These are phyloP conservation scores for Meripilus lineatus DNA, from an alignment of 1,284 basidiomycete species.

Conservation along the genomic window DNA sequence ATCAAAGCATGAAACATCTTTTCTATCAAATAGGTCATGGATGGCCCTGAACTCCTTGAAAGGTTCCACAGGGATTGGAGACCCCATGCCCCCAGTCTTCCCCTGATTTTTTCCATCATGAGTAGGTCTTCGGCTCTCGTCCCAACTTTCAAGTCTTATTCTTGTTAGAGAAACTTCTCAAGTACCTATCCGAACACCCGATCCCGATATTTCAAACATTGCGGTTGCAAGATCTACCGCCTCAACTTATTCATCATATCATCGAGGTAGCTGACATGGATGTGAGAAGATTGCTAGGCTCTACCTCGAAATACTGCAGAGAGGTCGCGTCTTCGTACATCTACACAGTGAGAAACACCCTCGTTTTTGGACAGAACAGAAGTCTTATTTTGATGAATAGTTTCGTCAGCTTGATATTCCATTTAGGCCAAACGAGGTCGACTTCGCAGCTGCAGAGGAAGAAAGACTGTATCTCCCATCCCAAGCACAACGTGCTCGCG, in stretches of 20 bases:
- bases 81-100: not conserved
- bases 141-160: not conserved
- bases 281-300: not conserved
- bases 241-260: constrained; percentile 1
- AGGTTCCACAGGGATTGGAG: not conserved
- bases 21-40: not conserved
- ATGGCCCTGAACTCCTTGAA: not conserved
- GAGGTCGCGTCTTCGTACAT: constrained; percentile 7
- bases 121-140: no score
- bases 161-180: not conserved
- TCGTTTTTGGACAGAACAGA: no score
- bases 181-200: not conserved
- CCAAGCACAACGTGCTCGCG: no score
- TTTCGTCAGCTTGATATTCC: no score
- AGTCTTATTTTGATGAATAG: no score
- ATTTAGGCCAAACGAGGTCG: no score
- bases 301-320: constrained; percentile 2
- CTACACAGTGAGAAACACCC: constrained; percentile 6
- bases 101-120: not conserved
- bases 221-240: not conserved
- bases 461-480: no score
- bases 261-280: not conserved
- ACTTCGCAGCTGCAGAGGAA: no score
- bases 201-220: constrained; percentile 2
- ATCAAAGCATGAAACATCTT: not conserved